Evolutionary conservation across 2,329 filamentous ascomycete species (phyloP), one percentile per base, ranked within the genome.

Genomic region (Penicillium paneum): DNA sequence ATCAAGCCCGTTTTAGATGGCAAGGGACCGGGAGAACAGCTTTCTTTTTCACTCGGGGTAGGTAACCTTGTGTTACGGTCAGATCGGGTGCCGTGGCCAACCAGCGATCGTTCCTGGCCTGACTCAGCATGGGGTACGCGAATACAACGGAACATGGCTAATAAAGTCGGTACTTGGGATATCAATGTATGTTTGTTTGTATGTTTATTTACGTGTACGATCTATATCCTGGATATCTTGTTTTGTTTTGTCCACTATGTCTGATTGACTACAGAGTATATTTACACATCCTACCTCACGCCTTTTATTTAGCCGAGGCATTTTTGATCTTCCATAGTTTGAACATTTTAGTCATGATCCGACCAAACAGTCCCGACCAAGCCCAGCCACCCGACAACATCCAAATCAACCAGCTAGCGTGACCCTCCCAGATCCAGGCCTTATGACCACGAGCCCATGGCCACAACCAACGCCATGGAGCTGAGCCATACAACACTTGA

Each of bases 391-490:
- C 76, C 60, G 64, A 72, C 15, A 76, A 62, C 52, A 81, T 77
- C 79, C 80, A 71, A 74, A 82, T 76, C 74, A 83, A 3, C 79
- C 76, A 71, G 54, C 67, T 71, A 34, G 75, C 77, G 54, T 78
- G 78, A 1, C 82, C 82, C 54, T 81, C 81, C 74, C 73, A 77
- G 49, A 76, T 72, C 67, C 71, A 75, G 29, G 54, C 67, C 60
- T 71, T 71, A 26, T 63, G 67, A n/a, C 68, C 70, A 36, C 62
- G 62, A 13, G 68, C 65, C 71, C 72, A 74, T 0, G 73, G 73
- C 81, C 80, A 83, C 13, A 83, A 62, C 76, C 78, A 79, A 42
- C 77, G 69, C 65, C 74, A 75, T n/a, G 72, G 72, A 4, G 71
- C 71, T 39, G 74, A 70, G 35, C 72, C 78, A 65, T 67, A 72